Percentiles rank a stretch among this genome's conserved stretches.
Evolutionary conservation across 495 filamentous ascomycete species (phyloP).

Genomic region (Durotheca rogersii): DNA sequence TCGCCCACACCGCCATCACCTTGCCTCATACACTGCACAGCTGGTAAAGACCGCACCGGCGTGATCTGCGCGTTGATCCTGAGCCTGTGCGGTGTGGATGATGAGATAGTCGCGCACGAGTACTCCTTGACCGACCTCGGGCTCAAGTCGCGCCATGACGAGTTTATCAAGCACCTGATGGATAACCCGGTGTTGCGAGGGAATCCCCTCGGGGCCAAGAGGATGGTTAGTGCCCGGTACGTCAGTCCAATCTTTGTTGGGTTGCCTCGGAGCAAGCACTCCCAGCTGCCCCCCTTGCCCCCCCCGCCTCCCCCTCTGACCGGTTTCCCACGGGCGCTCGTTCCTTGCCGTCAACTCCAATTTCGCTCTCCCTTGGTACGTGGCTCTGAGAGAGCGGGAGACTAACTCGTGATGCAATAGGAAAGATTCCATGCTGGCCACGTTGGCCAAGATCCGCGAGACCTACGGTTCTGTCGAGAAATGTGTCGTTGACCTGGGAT

Average conservation of each 20-base stretch:
- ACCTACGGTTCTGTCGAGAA: slow-evolving; percentile 58
- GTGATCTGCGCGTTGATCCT: slow-evolving; percentile 61
- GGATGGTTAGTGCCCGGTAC: slow-evolving; percentile 54
- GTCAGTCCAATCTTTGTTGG: slow-evolving; percentile 25
- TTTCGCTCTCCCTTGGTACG: background rate
- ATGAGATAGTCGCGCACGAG: slow-evolving; percentile 60
- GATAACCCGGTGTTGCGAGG: slow-evolving; percentile 43
- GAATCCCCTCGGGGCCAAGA: slow-evolving; percentile 46
- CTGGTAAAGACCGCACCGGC: slow-evolving; percentile 66
- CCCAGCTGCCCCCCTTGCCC: background rate
- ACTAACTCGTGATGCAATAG: slow-evolving; percentile 36
- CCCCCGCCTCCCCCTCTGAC: background rate
- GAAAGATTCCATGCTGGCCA: slow-evolving; percentile 55
- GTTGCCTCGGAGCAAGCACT: background rate
- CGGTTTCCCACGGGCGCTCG: background rate
- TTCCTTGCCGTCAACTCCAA: background rate
- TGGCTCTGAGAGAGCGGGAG: background rate
- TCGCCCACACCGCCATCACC: slow-evolving; percentile 32
- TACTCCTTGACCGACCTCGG: slow-evolving; percentile 62
- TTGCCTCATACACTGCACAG: slow-evolving; percentile 51
- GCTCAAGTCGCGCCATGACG: slow-evolving; percentile 43
- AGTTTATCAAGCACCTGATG: slow-evolving; percentile 48
- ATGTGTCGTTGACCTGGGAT: slow-evolving; percentile 55
- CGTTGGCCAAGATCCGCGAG: slow-evolving; percentile 50
- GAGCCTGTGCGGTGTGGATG: slow-evolving; percentile 54